Evolutionary conservation across 805 yeast genomes (phyloP), one percentile per base, ranked within the genome.

Genomic region (Metschnikowia lochheadii): DNA sequence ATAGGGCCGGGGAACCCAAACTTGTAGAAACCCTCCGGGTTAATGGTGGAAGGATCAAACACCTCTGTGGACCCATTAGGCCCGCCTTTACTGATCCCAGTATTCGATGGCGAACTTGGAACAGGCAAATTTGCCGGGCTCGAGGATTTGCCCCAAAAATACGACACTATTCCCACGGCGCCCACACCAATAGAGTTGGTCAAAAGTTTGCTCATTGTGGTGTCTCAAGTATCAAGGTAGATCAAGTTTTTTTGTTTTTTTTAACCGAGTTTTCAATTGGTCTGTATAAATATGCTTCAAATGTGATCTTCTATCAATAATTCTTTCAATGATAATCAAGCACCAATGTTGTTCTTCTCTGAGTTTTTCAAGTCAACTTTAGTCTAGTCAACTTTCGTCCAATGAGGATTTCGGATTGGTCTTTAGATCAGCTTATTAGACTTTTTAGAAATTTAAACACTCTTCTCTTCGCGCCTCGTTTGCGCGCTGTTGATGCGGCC

Each of bases 1-100:
- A 87, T 78, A 0, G 98, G 98, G 1, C 97, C 96, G 0, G 98
- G 99, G 62, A 88, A 89, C 3, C 99, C 99, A 64, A 87, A 91
- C 59, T 84, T 83, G 74, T 90, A 91, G 70, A 87, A 90, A 6
- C 75, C 96, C 20, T 81, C 78, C 0, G 98, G 99, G 52, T 81
- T 77, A 3, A 89, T 80, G 3, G 59, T 60, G 5, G 71, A 49
- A 29, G 76, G 68, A 45, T 61, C 67, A 44, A 69, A 52, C 11
- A 63, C 55, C 3, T 51, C 48, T 41, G 47, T 31, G 41, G 49
- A 5, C 29, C 23, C 35, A 3, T 29, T 3, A 37, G 46, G 33
- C 14, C 49, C 45, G 18, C 45, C 49, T 39, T 32, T 18, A 17
- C 29, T 29, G 7, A 44, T 20, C 40, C 57, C 57, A 33, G 55